Base-by-base conservation (phyloP, 108 stramenopile species). In the Tribonema minus region DNA sequence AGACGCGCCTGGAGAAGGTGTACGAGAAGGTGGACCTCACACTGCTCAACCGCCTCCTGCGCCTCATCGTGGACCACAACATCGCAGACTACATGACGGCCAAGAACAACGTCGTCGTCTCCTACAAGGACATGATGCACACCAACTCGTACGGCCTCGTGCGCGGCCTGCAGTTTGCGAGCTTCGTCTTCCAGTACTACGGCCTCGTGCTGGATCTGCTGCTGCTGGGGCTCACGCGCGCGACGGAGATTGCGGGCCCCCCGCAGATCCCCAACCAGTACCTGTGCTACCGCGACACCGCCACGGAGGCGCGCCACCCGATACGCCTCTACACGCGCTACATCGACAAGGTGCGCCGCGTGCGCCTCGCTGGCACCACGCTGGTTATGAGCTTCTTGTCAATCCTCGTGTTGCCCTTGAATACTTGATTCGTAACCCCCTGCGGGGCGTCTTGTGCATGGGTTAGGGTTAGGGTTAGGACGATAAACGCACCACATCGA, bases 31-130 rank as follows among this genome's bases (percentile, higher is more conserved):
- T 99, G 62, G 98, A 99, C 79, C 75, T 99, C 41, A 97, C 96
- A 4, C 82, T 99, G 37, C 72, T 99, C 80, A 99, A 99, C 86
- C 89, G 98, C 25, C 90, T 99, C 25, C 83, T 99, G 70, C 91
- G 96, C 20, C 88, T 99, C 30, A 94, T 99, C 81, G 94, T 99
- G 38, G 98, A 99, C 89, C 98, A 99, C 86, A 99, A 97, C 86
- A 96, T 99, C 75, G 96, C 96, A 23, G 96, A 99, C 82, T 99
- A 99, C 88, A 97, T 99, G 91, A 96, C 96, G 15, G 95, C 96
- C 12, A 99, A 99, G 91, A 97, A 97, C 87, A 99, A 97, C 83
- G 90, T 99, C 65, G 92, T 82, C 54, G 70, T 85, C 23, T 74
- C 81, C 58, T 85, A 80, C 82, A 80, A 80, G 79, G 98, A 99